Evolutionary conservation across 176 grass and related monocot species (phyloP).

Genomic region (Areca catechu): DNA sequence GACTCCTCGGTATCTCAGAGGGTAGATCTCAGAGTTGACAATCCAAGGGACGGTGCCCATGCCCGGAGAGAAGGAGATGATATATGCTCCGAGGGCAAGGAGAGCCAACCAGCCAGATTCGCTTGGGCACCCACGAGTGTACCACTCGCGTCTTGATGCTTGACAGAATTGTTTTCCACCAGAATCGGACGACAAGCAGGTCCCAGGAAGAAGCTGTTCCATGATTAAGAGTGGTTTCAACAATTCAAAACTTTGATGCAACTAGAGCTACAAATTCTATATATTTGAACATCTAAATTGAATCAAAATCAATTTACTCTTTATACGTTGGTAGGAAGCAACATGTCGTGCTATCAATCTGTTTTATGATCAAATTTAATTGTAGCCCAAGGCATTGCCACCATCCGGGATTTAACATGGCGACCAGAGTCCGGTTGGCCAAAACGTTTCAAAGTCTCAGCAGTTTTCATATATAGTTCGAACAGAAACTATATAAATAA

Average conservation of each 20-base stretch:
- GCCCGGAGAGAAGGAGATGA: slow-evolving; percentile 82
- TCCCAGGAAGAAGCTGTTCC: slow-evolving; percentile 65
- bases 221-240: neutral
- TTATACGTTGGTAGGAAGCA: no score
- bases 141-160: slow-evolving; percentile 38
- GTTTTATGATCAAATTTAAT: no score
- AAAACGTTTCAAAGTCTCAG: no score
- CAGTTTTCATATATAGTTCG: no score
- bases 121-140: slow-evolving; percentile 77
- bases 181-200: slow-evolving; percentile 41
- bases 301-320: no score
- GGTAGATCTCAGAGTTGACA: slow-evolving; percentile 98
- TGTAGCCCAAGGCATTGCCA: no score
- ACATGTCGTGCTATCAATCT: no score
- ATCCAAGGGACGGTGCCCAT: slow-evolving; percentile 96
- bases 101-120: slow-evolving; percentile 89
- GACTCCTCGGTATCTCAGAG: slow-evolving; percentile 68
- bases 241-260: neutral
- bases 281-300: no score
- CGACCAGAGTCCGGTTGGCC: no score
- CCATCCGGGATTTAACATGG: no score
- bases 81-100: slow-evolving; percentile 64
- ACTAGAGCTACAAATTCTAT: no score
- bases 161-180: slow-evolving; percentile 24
- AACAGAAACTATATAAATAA: no score